Conservation (phyloP, 495 filamentous ascomycete genomes). For the Talaromyces ruber region DNA sequence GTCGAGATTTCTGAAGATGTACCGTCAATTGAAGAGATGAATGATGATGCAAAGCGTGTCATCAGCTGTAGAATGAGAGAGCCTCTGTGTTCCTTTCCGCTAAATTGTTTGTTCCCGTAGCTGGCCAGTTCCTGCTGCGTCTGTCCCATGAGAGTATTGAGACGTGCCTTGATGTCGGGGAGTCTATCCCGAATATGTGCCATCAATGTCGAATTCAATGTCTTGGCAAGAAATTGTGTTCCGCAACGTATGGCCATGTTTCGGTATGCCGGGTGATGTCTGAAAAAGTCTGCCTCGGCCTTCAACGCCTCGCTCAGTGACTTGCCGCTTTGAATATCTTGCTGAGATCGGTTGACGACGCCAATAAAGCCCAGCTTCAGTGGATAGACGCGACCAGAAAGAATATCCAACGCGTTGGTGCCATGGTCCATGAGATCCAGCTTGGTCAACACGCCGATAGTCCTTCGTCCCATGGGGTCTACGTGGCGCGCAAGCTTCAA, state of each 20-base stretch:
- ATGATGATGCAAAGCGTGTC: slow-evolving; percentile 95
- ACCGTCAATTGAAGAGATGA: slow-evolving; percentile 97
- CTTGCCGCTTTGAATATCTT: slow-evolving; percentile 95
- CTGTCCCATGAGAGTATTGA: slow-evolving; percentile 98
- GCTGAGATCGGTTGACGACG: slow-evolving; percentile 95
- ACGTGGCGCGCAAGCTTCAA: slow-evolving; percentile 96
- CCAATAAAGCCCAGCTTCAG: slow-evolving; percentile 97
- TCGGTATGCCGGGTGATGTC: slow-evolving; percentile 90
- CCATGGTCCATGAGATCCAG: slow-evolving; percentile 98
- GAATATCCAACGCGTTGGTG: slow-evolving; percentile 94
- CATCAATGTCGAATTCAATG: slow-evolving; percentile 91
- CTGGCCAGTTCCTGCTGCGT: slow-evolving; percentile 98
- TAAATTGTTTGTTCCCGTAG: slow-evolving; percentile 97
- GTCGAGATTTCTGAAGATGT: slow-evolving; percentile 98
- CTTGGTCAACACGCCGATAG: slow-evolving; percentile 96
- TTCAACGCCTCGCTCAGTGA: slow-evolving; percentile 81
- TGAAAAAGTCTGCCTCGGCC: slow-evolving; percentile 91
- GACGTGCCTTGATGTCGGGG: slow-evolving; percentile 93
- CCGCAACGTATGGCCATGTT: slow-evolving; percentile 93
- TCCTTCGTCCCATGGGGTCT: slow-evolving; percentile 87
- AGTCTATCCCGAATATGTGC: slow-evolving; percentile 89
- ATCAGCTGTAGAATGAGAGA: slow-evolving; percentile 94
- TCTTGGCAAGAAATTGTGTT: slow-evolving; percentile 93
- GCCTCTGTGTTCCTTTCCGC: slow-evolving; percentile 91
- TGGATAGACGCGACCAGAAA: slow-evolving; percentile 93